Evolutionary conservation across 305 asterid genomes (phyloP).

Genomic region (Solanum hybrid): DNA sequence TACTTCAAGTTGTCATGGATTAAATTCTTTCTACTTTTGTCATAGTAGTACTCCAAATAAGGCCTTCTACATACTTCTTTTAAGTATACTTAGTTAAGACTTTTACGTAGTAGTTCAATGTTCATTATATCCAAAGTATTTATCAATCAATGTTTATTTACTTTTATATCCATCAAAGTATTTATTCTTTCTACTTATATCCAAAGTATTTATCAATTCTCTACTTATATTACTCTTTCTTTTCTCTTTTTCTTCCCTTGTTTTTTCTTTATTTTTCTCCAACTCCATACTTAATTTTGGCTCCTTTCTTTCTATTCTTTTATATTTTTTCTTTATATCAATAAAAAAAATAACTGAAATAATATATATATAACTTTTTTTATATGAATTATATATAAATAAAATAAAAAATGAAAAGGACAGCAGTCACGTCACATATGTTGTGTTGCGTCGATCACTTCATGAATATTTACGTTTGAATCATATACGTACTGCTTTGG

Average conservation of each 20-base stretch:
- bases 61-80: background rate
- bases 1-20: background rate
- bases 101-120: background rate
- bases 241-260: background rate
- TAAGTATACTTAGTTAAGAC: background rate
- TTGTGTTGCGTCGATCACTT: background rate
- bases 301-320: background rate
- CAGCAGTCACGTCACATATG: background rate
- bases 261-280: background rate
- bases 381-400: no score
- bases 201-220: background rate
- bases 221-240: background rate
- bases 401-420: background rate
- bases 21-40: background rate
- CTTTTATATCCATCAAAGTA: background rate
- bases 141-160: background rate
- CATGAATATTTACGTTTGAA: background rate
- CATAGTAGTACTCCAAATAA: background rate
- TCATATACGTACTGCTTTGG: background rate
- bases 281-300: background rate
- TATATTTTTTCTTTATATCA: background rate
- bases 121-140: background rate
- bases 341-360: background rate
- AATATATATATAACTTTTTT: no score
- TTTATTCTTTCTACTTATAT: background rate